A percentile compares a stretch with the other conserved stretches of the same genome.
These are phyloP conservation scores for Dendrocalamus latiflorus DNA, from an alignment of 202 grass and related monocot species.

Conservation along the genomic window DNA sequence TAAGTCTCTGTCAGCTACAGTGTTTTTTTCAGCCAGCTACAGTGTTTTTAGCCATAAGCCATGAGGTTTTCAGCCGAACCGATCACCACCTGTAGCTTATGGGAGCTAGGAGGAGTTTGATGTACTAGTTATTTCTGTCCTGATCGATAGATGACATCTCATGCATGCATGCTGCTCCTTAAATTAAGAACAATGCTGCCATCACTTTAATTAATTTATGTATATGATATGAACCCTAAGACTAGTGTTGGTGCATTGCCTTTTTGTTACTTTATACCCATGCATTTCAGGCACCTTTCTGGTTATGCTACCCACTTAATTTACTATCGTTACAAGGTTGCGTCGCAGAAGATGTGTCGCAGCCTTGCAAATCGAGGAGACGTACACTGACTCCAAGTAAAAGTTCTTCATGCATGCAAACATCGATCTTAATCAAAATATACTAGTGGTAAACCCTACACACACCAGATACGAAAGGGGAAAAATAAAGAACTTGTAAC, in stretches of 20 bases:
- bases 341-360: not conserved
- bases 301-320: not conserved
- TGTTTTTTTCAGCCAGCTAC: too few relatives aligned
- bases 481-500: too few relatives aligned
- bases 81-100: too few relatives aligned
- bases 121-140: too few relatives aligned
- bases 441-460: not conserved
- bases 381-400: constrained; percentile 21
- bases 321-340: not conserved
- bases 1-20: too few relatives aligned
- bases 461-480: not conserved
- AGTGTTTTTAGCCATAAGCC: too few relatives aligned
- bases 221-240: not conserved
- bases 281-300: not conserved
- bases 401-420: constrained; percentile 25
- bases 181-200: not conserved
- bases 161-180: not conserved
- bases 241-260: not conserved
- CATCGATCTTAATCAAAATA: not conserved
- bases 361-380: not conserved
- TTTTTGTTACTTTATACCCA: constrained; percentile 1
- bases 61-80: too few relatives aligned
- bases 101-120: too few relatives aligned
- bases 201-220: not conserved
- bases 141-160: too few relatives aligned